Percentiles rank a stretch among this genome's conserved stretches.
phyloP scores from a whole-genome alignment of 176 grass and related monocot genomes.

The Oryza australiensis region DNA sequence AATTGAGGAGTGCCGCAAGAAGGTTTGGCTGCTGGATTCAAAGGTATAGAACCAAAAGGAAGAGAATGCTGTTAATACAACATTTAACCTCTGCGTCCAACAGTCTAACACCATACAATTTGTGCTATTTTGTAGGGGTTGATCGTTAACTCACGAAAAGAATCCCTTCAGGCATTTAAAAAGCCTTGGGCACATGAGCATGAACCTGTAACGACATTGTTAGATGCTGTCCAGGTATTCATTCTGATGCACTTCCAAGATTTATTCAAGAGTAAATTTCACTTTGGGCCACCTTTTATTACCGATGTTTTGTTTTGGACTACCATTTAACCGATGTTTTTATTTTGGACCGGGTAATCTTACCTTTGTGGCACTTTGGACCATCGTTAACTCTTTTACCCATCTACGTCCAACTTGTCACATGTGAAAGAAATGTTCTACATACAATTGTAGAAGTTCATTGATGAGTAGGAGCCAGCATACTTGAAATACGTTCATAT shows the following conservation, averaged over 20 bases:
- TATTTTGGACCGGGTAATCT: no score
- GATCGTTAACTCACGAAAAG: slow-evolving; percentile 73
- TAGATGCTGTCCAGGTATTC: slow-evolving; percentile 81
- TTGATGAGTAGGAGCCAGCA: no score
- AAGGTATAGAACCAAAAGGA: slow-evolving; percentile 54
- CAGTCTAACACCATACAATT: slow-evolving; percentile 25
- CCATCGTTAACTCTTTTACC: no score
- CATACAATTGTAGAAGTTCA: no score
- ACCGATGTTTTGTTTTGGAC: no score
- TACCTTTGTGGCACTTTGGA: no score
- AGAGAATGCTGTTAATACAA: slow-evolving; percentile 1
- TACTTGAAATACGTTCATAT: no score
- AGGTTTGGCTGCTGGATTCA: slow-evolving; percentile 95
- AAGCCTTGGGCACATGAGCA: slow-evolving; percentile 92
- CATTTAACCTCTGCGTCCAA: slow-evolving; percentile 35
- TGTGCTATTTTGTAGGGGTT: slow-evolving; percentile 68
- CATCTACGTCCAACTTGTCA: no score
- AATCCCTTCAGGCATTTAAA: slow-evolving; percentile 87
- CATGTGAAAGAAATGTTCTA: no score
- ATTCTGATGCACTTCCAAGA: slow-evolving; percentile 27
- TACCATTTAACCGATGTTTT: no score
- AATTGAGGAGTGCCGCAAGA: slow-evolving; percentile 88
- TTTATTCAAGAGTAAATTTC: neutral
- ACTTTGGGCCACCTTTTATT: no score
- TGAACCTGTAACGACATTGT: slow-evolving; percentile 66